These are phyloP conservation scores for Irpex sp. DNA, from an alignment of 1,284 basidiomycete species.

Conservation along the genomic window DNA sequence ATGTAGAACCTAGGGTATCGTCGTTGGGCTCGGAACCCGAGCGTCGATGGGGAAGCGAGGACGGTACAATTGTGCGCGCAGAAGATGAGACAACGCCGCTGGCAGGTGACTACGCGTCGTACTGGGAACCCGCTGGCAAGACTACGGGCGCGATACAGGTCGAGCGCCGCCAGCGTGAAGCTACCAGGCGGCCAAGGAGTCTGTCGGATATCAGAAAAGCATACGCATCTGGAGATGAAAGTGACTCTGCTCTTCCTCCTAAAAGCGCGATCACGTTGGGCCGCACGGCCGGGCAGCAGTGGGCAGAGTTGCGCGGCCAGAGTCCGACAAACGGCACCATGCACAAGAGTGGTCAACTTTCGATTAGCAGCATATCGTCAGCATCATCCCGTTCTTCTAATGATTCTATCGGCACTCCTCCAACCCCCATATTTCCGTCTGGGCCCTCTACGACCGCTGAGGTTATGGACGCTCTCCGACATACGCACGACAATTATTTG, in stretches of 20 bases:
- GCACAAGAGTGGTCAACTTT: conserved; percentile 42
- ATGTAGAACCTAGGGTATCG: conserved; percentile 57
- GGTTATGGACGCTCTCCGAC: conserved; percentile 66
- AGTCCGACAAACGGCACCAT: conserved; percentile 7
- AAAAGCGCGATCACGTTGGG: conserved; percentile 9
- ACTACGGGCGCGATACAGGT: conserved; percentile 20
- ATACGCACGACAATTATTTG: conserved; percentile 85
- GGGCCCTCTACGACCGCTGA: conserved; percentile 65
- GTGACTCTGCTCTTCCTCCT: conserved; percentile 26
- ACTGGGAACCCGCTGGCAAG: conserved; percentile 18
- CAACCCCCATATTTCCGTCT: conserved; percentile 59
- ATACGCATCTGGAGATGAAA: conserved; percentile 20
- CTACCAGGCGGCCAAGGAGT: conserved; percentile 43
- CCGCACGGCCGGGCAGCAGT: conserved; percentile 15
- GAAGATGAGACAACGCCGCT: conserved; percentile 19
- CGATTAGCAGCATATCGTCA: conserved; percentile 66
- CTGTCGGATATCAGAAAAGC: conserved; percentile 48
- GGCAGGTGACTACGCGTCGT: conserved; percentile 14
- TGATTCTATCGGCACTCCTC: conserved; percentile 33
- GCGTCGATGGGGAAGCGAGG: conserved; percentile 19
- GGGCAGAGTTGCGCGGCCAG: not conserved
- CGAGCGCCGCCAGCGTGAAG: conserved; percentile 18
- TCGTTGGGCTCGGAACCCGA: conserved; percentile 35
- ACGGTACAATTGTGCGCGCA: conserved; percentile 21
- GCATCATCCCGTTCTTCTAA: conserved; percentile 54